Evolutionary conservation across 1,284 basidiomycete species (phyloP), one percentile per base, ranked within the genome.

Genomic region (Heliocybe sulcata): DNA sequence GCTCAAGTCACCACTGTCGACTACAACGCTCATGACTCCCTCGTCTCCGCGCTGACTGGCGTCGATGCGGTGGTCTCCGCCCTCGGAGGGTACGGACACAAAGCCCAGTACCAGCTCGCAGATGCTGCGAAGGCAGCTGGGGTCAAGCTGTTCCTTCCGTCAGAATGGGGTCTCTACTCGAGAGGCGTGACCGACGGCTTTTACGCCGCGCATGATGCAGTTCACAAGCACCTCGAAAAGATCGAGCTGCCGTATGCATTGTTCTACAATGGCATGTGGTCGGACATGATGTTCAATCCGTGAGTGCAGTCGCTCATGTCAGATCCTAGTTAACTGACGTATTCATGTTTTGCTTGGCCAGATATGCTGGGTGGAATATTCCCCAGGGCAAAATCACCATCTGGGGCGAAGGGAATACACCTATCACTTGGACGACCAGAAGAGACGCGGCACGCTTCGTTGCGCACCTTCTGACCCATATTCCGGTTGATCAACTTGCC

Each of bases 361-460:
- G 22, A 49, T 49, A 22, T 47, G n/a, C 59, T 6, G 64, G 57
- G 25, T 57, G 64, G 35, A 58, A 66, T 35, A 51, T 65, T 25
- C 48, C 25, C 19, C 59, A 57, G 31, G 66, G 69, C 2, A 74
- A 70, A 53, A 65, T 67, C 48, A 58, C 63, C 27, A 57, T 73
- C 10, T 49, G 65, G 22, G 72, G 73, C 1, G 55, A 67, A 47
- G 74, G 72, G 2, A 63, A 65, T 16, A 52, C 53, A 1, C 57
- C 53, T 14, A 61, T 65, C 52, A 68, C 69, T 6, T 69, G 63
- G 54, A 72, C 73, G 1, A 56, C 68, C 25, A 55, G 67, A 35
- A 57, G 53, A 1, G 72, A 77, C 52, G 63, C 72, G 26, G 65
- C 49, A 59, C 64, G 69, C 12, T 77, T 69, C 55, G 49, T 72